A percentile compares a stretch with the other conserved stretches of the same genome.
These are phyloP conservation scores for Metroxylon sagu DNA, from an alignment of 176 grass and related monocot species.

Conservation along the genomic window DNA sequence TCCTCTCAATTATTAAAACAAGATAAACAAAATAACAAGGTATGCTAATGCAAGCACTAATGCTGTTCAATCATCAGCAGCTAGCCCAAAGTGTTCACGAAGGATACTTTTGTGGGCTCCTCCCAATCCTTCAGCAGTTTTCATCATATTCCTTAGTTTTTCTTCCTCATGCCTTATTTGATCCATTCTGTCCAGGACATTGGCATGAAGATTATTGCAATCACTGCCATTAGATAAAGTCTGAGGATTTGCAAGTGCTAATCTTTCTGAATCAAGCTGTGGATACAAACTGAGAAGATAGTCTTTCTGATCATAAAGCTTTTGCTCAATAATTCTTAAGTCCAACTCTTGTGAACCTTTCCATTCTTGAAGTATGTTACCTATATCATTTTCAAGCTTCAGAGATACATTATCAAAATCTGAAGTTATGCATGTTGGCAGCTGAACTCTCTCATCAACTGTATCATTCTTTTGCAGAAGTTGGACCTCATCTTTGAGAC, in stretches of 20 bases:
- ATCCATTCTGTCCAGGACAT: conserved; percentile 35
- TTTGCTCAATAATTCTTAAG: conserved; percentile 57
- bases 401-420: conserved; percentile 31
- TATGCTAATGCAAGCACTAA: no score
- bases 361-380: conserved; percentile 48
- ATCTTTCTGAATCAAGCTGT: conserved; percentile 51
- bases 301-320: conserved; percentile 68
- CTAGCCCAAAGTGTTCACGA: conserved; percentile 38
- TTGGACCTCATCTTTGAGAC: conserved; percentile 25
- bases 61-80: conserved; percentile 10
- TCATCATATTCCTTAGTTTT: conserved; percentile 62
- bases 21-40: no score
- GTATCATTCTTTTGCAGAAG: conserved; percentile 24
- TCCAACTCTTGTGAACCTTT: conserved; percentile 59
- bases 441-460: conserved; percentile 5
- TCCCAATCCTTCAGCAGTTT: conserved; percentile 44
- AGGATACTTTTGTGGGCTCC: conserved; percentile 23
- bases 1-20: no score
- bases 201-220: conserved; percentile 36
- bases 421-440: conserved; percentile 36
- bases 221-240: conserved; percentile 28
- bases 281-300: conserved; percentile 53
- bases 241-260: conserved; percentile 38
- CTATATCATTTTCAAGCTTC: conserved; percentile 62
- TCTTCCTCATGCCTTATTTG: conserved; percentile 72